Evolutionary conservation across 768 basidiomycete genomes (phyloP), one percentile per base, ranked within the genome.

Genomic region (Phanerodontia chrysosporium): DNA sequence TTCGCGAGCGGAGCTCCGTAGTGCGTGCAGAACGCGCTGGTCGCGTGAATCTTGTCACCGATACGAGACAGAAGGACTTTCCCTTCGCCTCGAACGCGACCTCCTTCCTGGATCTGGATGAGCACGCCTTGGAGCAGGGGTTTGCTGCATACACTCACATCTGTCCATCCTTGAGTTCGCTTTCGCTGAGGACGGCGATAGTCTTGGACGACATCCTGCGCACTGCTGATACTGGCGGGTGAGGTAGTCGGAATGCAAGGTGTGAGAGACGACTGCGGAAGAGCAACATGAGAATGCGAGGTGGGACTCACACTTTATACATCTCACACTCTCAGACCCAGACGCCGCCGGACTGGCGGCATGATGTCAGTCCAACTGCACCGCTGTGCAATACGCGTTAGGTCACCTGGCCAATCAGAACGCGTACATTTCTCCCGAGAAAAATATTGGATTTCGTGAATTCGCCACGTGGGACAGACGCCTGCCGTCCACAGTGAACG

Each of bases 1-100:
- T 92, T 92, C 4, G 78, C 84, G 2, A 95, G 78, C 1, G 92
- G 92, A 2, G 93, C 93, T 12, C 94, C 94, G 68, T 94, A 95
- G 71, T 96, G 94, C 1, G 92, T 95, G 73, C 94, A 96, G 72
- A 83, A 89, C 2, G 90, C 90, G 60, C 85, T 87, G 0, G 89
- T 94, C 6, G 92, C 90, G 64, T 89, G 79, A 1, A 92, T 75
- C 63, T 87, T 82, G 65, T 88, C 85, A 28, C 87, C 88, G 18
- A 95, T 72, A 52, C 86, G 85, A 55, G 88, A 88, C 12, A 95
- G 71, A 12, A 95, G 76, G 45, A 96, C 85, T 73, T 90, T 90
- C 51, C 84, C 88, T 18, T 86, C 80, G n/a, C 66, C 68, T 82
- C 87, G 67, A 95, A 94, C 6, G 78, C 76, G 36, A 95, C 88